Percentiles rank a stretch among this genome's conserved stretches.
These are phyloP conservation scores for Scedosporium aurantiacum DNA, from an alignment of 2,329 filamentous ascomycete species.

Conservation along the genomic window DNA sequence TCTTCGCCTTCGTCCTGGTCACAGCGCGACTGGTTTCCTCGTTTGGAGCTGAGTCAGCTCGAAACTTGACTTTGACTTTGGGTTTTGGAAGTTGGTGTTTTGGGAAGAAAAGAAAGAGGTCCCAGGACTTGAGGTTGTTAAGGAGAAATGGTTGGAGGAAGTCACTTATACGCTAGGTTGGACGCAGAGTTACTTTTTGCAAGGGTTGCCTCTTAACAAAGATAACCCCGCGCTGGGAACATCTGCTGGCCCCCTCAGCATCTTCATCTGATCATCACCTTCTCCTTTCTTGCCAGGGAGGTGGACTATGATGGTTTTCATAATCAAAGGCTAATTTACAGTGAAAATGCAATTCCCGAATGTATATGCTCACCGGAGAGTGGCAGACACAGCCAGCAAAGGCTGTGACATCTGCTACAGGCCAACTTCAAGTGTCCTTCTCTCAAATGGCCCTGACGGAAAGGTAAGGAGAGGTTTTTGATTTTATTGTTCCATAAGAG, in stretches of 20 bases:
- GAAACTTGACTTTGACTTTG: not conserved
- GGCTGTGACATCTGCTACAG: conserved; percentile 89
- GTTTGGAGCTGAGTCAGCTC: not conserved
- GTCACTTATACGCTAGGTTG: not conserved
- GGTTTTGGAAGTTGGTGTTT: not conserved
- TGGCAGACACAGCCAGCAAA: conserved; percentile 74
- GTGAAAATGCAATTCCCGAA: conserved; percentile 54
- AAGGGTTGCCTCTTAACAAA: not conserved
- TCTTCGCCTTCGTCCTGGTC: not conserved
- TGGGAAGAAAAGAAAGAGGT: not conserved
- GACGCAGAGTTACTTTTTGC: not conserved
- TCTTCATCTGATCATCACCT: not conserved
- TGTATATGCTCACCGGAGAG: conserved; percentile 72
- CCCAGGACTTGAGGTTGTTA: not conserved
- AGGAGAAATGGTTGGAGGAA: not conserved
- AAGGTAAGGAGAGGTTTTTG: conserved; percentile 7
- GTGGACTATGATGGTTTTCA: not conserved
- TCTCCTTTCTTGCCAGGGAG: not conserved
- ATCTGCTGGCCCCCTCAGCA: not conserved
- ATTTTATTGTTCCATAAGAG: not conserved
- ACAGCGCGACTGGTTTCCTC: not conserved
- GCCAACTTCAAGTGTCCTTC: conserved; percentile 73
- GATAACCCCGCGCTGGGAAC: not conserved
- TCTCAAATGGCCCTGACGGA: conserved; percentile 23
- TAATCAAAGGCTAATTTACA: not conserved